These are phyloP conservation scores for Penicillium soppii DNA, from an alignment of 495 filamentous ascomycete species.

Conservation along the genomic window DNA sequence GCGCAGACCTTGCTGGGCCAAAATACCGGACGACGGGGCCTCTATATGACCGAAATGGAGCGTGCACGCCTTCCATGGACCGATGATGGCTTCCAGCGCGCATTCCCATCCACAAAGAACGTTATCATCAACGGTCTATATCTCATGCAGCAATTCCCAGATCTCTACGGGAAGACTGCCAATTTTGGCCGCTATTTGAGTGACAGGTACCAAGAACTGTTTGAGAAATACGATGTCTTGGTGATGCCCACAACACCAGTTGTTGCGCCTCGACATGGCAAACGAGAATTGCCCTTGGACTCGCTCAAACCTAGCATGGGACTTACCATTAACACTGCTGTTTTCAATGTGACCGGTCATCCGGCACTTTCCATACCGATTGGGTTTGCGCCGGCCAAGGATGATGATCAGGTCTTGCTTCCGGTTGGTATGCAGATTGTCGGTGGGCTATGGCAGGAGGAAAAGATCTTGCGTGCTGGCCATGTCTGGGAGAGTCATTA, in stretches of 20 bases:
- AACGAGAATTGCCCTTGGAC: constrained; percentile 36
- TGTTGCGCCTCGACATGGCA: constrained; percentile 37
- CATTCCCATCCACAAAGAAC: constrained; percentile 44
- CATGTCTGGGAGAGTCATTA: constrained; percentile 51
- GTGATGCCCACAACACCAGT: constrained; percentile 50
- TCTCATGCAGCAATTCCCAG: constrained; percentile 35
- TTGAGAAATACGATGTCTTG: constrained; percentile 43
- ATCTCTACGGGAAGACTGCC: constrained; percentile 39
- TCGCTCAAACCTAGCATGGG: constrained; percentile 43
- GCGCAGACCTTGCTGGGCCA: constrained; percentile 40
- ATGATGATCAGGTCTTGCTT: constrained; percentile 43
- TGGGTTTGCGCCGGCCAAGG: constrained; percentile 45
- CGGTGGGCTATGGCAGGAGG: constrained; percentile 41
- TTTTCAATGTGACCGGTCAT: constrained; percentile 58
- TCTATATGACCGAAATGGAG: constrained; percentile 41
- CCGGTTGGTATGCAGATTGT: constrained; percentile 61
- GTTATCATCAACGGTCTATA: constrained; percentile 44
- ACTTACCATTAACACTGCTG: constrained; percentile 53
- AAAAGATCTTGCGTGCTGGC: constrained; percentile 46
- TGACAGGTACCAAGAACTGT: constrained; percentile 44
- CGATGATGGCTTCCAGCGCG: constrained; percentile 30
- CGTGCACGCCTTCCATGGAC: constrained; percentile 31
- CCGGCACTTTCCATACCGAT: constrained; percentile 57
- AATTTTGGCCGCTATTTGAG: constrained; percentile 42
- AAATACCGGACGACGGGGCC: constrained; percentile 36